Conservation (phyloP, 2,329 filamentous ascomycete genomes). For the Xylariaceae sp. region DNA sequence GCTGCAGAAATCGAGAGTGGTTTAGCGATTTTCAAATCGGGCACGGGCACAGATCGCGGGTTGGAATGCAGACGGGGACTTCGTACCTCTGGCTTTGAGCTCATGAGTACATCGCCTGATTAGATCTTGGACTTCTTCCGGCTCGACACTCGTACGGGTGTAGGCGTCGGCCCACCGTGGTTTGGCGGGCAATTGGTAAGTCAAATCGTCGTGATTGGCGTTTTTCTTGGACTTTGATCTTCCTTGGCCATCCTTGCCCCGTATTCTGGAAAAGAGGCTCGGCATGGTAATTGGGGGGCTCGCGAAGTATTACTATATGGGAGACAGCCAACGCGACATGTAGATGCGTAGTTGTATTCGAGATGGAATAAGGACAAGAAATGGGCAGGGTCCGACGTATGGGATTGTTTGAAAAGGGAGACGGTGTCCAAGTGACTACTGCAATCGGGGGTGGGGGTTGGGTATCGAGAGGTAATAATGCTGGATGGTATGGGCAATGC, state of each 20-base stretch:
- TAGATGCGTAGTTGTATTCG: constrained; percentile 8
- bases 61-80: not conserved
- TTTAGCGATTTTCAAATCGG: constrained; percentile 5
- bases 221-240: constrained; percentile 63
- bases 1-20: constrained; percentile 44
- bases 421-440: constrained; percentile 14
- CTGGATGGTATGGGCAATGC: constrained; percentile 20
- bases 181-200: constrained; percentile 56
- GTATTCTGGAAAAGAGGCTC: constrained; percentile 61
- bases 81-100: constrained; percentile 87
- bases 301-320: constrained; percentile 5
- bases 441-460: constrained; percentile 19
- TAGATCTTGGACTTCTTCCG: constrained; percentile 87
- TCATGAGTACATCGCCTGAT: constrained; percentile 81
- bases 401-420: not conserved
- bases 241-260: constrained; percentile 65
- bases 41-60: not conserved
- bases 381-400: not conserved
- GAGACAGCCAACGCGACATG: constrained; percentile 10
- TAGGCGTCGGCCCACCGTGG: constrained; percentile 87
- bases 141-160: constrained; percentile 73
- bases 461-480: constrained; percentile 25
- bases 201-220: constrained; percentile 44
- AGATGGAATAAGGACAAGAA: constrained; percentile 6
- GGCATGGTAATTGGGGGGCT: constrained; percentile 41